phyloP scores from a whole-genome alignment of 2,329 filamentous ascomycete genomes.

The Alternaria panax region DNA sequence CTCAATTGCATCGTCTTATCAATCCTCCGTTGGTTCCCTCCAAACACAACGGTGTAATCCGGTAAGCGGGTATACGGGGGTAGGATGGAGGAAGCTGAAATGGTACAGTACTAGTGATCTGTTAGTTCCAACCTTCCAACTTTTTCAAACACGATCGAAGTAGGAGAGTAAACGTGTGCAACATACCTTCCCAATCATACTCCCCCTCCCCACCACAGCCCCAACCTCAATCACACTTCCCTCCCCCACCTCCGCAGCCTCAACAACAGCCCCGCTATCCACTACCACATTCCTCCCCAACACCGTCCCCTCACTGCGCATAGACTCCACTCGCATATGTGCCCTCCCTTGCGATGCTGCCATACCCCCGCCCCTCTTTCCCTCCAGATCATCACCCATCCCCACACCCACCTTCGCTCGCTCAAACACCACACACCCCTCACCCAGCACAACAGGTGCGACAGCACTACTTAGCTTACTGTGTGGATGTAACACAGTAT shows the following conservation, averaged over 20 bases:
- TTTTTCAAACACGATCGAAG: conserved; percentile 24
- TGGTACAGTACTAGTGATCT: conserved; percentile 52
- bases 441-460: conserved; percentile 54
- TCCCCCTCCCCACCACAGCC: conserved; percentile 43
- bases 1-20: conserved; percentile 50
- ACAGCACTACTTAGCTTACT: conserved; percentile 58
- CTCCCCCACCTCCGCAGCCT: conserved; percentile 49
- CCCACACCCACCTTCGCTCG: conserved; percentile 54
- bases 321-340: conserved; percentile 15
- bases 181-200: conserved; percentile 55
- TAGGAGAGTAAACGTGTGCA: background rate
- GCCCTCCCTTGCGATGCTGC: conserved; percentile 20
- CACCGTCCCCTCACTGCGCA: conserved; percentile 42
- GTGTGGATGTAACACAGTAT: conserved; percentile 86
- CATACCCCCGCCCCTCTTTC: conserved; percentile 20
- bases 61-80: conserved; percentile 49
- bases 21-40: conserved; percentile 47
- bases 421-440: conserved; percentile 78
- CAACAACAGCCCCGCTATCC: conserved; percentile 53
- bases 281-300: conserved; percentile 55
- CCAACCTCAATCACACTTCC: conserved; percentile 45
- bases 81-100: conserved; percentile 49
- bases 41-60: conserved; percentile 57
- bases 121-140: background rate
- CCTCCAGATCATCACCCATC: conserved; percentile 34